These are phyloP conservation scores for Populus pruinosa DNA, from an alignment of 345 rosid species.

Conservation along the genomic window DNA sequence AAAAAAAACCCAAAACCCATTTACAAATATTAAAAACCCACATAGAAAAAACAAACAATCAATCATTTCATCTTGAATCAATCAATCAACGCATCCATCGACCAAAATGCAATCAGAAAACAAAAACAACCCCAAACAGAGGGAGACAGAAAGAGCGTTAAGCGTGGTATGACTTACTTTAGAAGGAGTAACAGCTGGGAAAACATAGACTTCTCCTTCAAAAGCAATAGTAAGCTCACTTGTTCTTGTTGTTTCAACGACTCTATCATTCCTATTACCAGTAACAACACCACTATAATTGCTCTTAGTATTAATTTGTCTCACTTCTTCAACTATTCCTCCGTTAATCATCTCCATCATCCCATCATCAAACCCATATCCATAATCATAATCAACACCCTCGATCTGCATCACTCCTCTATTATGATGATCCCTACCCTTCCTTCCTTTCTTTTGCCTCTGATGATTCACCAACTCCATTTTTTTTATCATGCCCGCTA, in stretches of 20 bases:
- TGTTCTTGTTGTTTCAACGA: conserved; percentile 21
- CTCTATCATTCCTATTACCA: background rate
- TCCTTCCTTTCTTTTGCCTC: conserved; percentile 3
- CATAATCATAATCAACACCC: background rate
- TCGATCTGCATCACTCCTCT: background rate
- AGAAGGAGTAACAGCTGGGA: conserved; percentile 39
- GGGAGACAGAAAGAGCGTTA: background rate
- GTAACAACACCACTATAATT: background rate
- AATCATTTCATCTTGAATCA: background rate
- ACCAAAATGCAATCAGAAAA: background rate
- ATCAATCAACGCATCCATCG: background rate
- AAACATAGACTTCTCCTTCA: conserved; percentile 50
- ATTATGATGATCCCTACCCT: conserved; percentile 8
- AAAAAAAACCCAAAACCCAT: background rate
- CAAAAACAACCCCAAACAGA: background rate
- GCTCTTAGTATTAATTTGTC: background rate
- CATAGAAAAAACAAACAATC: background rate
- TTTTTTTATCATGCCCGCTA: conserved; percentile 7
- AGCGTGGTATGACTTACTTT: conserved; percentile 22
- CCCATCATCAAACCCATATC: conserved; percentile 5
- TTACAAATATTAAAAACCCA: background rate
- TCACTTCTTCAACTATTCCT: background rate
- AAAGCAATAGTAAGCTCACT: conserved; percentile 48
- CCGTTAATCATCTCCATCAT: conserved; percentile 15
- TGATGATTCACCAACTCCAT: conserved; percentile 31